These are phyloP conservation scores for Heliosperma pusillum DNA, from an alignment of 148 eudicot genomes.

Conservation along the genomic window DNA sequence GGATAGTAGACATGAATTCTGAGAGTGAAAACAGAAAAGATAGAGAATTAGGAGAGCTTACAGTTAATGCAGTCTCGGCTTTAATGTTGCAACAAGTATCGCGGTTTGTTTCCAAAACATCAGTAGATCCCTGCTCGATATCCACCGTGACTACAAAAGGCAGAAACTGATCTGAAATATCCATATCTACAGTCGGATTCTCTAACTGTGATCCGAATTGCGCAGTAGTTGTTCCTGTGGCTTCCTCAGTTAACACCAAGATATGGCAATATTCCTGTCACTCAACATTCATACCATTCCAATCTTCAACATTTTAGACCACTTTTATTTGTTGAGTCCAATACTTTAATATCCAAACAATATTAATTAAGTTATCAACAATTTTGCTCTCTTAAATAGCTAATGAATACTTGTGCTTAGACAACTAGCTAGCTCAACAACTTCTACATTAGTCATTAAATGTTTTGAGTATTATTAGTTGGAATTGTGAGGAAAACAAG, in stretches of 20 bases:
- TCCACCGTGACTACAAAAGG: slow-evolving; percentile 41
- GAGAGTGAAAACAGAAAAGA: neutral
- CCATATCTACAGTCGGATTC: slow-evolving; percentile 22
- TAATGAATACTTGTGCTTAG: too few species aligned
- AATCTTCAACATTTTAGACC: neutral
- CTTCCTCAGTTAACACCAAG: slow-evolving; percentile 43
- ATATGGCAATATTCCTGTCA: slow-evolving; percentile 46
- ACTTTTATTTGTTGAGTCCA: neutral
- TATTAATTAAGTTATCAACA: too few species aligned
- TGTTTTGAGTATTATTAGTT: too few species aligned
- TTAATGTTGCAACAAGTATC: slow-evolving; percentile 42
- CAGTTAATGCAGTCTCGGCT: slow-evolving; percentile 51
- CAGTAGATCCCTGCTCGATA: slow-evolving; percentile 43
- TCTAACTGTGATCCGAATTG: slow-evolving; percentile 36
- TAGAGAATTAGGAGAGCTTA: slow-evolving; percentile 25
- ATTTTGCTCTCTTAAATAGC: too few species aligned
- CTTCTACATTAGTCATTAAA: neutral
- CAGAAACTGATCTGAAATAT: slow-evolving; percentile 30
- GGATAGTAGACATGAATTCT: neutral
- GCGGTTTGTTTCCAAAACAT: slow-evolving; percentile 30
- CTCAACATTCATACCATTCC: slow-evolving; percentile 28
- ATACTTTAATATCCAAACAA: neutral
- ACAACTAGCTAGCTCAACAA: neutral
- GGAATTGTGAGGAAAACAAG: too few species aligned
- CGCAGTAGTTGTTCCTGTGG: slow-evolving; percentile 15